Evolutionary conservation across 2,329 filamentous ascomycete genomes (phyloP), one percentile per base, ranked within the genome.

Genomic region (Phaeosphaeriaceae sp.): DNA sequence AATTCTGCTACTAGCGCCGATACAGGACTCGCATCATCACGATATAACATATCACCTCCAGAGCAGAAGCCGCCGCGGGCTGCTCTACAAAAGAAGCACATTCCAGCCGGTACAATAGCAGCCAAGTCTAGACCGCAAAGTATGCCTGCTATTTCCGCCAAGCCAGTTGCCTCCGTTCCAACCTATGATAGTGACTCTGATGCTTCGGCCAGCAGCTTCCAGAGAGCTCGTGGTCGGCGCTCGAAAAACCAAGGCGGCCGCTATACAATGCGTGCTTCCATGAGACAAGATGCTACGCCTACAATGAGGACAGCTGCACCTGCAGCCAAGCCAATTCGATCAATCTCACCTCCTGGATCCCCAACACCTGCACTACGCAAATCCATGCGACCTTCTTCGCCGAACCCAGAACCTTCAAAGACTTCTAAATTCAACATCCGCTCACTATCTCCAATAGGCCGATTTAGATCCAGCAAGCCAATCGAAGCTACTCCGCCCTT

Each of bases 181-280:
- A 68, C 66, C 1, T 68, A 71, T 33, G 67, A 73, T n/a, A 71
- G 76, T 40, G 77, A 79, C 46, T 75, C 72, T 13, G 73, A 73
- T 52, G 77, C 77, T 29, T 80, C 78, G 3, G 77, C 74, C 17
- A 96, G 89, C 74, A 96, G 90, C 68, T 96, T 96, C 76, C 88
- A 84, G 65, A 87, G 90, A 21, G 52, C 56, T 23, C 59, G 83
- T 52, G 75, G 81, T 30, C 68, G 76, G 48, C 58, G 48, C 43
- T 50, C 40, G 52, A 47, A 53, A 2, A 68, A 47, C 43, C 63
- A 79, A 35, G 79, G 79, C 0, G 76, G 77, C 3, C 65, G 74
- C 18, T 82, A 85, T 44, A 81, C 77, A 1, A 90, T 96, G 79
- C 86, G 87, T 48, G 82, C 79, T 42, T 90, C 89, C 1, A 89